Evolutionary conservation across 148 eudicot genomes (phyloP).

Genomic region (Pharnaceum exiguum): DNA sequence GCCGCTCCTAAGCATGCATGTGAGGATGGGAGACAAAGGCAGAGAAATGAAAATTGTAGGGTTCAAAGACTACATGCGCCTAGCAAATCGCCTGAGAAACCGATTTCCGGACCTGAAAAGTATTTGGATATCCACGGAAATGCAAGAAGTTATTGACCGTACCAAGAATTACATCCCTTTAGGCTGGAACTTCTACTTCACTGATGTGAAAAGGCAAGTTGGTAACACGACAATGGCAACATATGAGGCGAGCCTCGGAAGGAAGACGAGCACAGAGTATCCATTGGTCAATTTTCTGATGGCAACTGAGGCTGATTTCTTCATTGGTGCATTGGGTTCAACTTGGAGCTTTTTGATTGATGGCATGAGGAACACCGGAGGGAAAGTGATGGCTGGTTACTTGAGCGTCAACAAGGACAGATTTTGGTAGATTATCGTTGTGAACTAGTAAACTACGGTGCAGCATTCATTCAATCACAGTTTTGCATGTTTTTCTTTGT

Average conservation of each 20-base stretch:
- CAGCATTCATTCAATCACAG: not conserved
- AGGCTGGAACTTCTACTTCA: constrained; percentile 74
- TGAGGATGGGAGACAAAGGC: constrained; percentile 96
- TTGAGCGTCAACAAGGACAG: constrained; percentile 91
- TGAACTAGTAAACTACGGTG: not conserved
- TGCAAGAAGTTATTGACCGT: constrained; percentile 80
- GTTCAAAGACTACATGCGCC: constrained; percentile 72
- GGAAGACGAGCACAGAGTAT: constrained; percentile 85
- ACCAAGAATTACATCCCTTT: constrained; percentile 38
- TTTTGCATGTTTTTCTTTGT: constrained; percentile 8
- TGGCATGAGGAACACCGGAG: constrained; percentile 94
- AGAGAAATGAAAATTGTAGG: constrained; percentile 85
- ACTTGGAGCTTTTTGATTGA: constrained; percentile 92
- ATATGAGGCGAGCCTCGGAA: constrained; percentile 87
- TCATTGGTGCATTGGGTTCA: constrained; percentile 89
- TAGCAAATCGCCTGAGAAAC: constrained; percentile 52
- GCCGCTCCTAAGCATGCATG: constrained; percentile 87
- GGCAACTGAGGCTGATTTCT: constrained; percentile 87
- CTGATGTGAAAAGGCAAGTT: constrained; percentile 63
- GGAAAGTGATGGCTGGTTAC: constrained; percentile 95
- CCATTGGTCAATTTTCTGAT: constrained; percentile 92
- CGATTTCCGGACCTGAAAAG: constrained; percentile 64
- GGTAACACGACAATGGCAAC: constrained; percentile 78
- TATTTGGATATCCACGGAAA: constrained; percentile 93
- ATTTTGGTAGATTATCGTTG: constrained; percentile 50